Base-by-base conservation (phyloP, 2,329 filamentous ascomycete genomes). In the Colletotrichum paranaense region DNA sequence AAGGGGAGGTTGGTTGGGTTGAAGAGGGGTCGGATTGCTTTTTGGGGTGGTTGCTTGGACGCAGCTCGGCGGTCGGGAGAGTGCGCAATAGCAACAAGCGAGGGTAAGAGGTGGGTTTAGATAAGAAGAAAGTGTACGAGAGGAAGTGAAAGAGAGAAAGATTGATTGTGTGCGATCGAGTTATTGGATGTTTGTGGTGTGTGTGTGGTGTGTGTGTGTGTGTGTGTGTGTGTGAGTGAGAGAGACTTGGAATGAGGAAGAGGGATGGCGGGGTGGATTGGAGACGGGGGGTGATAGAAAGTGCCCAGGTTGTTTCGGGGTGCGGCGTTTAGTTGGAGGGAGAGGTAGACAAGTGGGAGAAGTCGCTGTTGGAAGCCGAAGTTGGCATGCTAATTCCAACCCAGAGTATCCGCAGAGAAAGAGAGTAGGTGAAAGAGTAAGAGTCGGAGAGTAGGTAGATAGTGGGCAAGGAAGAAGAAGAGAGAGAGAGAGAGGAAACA, bases 1-100 rank as follows among this genome's bases (percentile, higher is more conserved):
- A 78, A 78, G 42, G 11, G 9, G 76, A 76, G 73, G 58, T 66
- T n/a, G 22, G 22, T 35, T 32, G 26, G 66, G 72, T 75, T 75
- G 67, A 71, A 74, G 73, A 74, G 78, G 75, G 76, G 74, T 78
- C 78, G 26, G 26, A 22, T 75, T 77, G 76, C 70, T 72, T 74
- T 49, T 73, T 73, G 59, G 69, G 67, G 63, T 53, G 71, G 60
- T 75, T 75, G 53, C 68, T 75, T 74, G 76, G 74, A 62, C 68
- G 72, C 72, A 57, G 52, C 59, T 59, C 57, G 53, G 59, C 59
- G 53, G 56, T 46, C 57, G 64, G 57, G 26, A 65, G 60, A 65
- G 60, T 55, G 63, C 68, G 71, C 19, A 65, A 58, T 24, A 46
- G 62, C 75, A 60, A 74, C 68, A 76, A 67, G 71, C 53, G 73